A percentile compares a stretch with the other conserved stretches of the same genome.
These are phyloP conservation scores for Miscanthus lutarioriparius DNA, from an alignment of 176 grass and related monocot species.

Conservation along the genomic window DNA sequence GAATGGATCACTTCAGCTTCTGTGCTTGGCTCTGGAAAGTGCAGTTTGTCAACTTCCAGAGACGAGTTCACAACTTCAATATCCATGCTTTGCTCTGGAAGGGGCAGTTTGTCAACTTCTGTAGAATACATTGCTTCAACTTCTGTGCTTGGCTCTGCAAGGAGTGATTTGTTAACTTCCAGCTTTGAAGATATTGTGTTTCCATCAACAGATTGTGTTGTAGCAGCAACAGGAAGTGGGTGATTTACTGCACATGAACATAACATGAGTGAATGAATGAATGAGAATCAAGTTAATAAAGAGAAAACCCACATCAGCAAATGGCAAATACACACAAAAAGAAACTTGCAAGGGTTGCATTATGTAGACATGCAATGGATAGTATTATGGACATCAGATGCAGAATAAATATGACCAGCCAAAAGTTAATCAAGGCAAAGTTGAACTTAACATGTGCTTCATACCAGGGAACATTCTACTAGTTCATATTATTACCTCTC, in stretches of 20 bases:
- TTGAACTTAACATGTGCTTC: not conserved
- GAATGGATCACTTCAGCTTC: not conserved
- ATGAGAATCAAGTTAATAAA: slow-evolving; percentile 9
- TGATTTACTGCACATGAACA: slow-evolving; percentile 38
- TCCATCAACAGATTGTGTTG: slow-evolving; percentile 22
- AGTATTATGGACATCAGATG: not conserved
- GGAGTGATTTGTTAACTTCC: not conserved
- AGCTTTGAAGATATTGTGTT: not conserved
- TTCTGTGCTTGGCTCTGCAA: slow-evolving; percentile 1
- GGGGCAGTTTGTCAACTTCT: not conserved
- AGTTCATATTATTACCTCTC: not conserved
- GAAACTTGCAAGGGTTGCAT: not conserved
- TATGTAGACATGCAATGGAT: not conserved
- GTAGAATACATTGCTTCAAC: no score
- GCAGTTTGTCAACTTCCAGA: not conserved
- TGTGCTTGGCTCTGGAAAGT: not conserved
- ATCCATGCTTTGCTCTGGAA: not conserved
- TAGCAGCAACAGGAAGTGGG: slow-evolving; percentile 11
- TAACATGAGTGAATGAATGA: slow-evolving; percentile 7
- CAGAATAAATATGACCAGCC: not conserved
- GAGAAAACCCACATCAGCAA: not conserved
- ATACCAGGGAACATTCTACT: not conserved
- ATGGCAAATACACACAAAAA: not conserved
- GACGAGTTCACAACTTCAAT: not conserved
- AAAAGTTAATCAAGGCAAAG: slow-evolving; percentile 13